These are phyloP conservation scores for Poterioochromonas sp. DNA, from an alignment of 352 stramenopile species.

Conservation along the genomic window DNA sequence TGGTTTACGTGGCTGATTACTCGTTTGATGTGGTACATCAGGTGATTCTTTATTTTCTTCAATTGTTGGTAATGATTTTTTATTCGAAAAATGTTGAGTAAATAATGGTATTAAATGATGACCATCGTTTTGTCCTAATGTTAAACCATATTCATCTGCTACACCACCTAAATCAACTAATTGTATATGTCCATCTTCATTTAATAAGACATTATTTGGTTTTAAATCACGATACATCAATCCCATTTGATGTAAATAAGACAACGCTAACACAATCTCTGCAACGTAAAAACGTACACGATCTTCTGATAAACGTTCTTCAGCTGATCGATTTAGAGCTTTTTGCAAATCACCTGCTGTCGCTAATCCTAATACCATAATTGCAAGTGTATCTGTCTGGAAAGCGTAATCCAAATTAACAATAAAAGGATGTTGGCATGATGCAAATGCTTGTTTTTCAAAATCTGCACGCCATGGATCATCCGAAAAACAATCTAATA, in stretches of 20 bases:
- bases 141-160: conserved; percentile 43
- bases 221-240: conserved; percentile 75
- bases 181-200: conserved; percentile 68
- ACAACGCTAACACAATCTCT: conserved; percentile 68
- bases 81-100: conserved; percentile 23
- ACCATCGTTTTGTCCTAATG: conserved; percentile 34
- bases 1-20: background rate
- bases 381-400: conserved; percentile 64
- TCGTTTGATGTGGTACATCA: background rate
- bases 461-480: conserved; percentile 69
- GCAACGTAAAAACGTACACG: conserved; percentile 64
- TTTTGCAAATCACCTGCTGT: conserved; percentile 64
- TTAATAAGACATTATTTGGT: conserved; percentile 71
- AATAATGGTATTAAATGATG: conserved; percentile 23
- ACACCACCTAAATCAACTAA: conserved; percentile 69
- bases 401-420: conserved; percentile 79
- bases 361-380: conserved; percentile 74
- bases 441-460: conserved; percentile 71
- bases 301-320: conserved; percentile 64
- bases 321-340: conserved; percentile 56
- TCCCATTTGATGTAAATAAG: conserved; percentile 57
- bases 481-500: conserved; percentile 59
- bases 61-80: background rate
- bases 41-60: conserved; percentile 17
- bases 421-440: conserved; percentile 73